Percentiles rank a stretch among this genome's conserved stretches.
Evolutionary conservation across 495 filamentous ascomycete species (phyloP).

Genomic region (Xeromyces bisporus): DNA sequence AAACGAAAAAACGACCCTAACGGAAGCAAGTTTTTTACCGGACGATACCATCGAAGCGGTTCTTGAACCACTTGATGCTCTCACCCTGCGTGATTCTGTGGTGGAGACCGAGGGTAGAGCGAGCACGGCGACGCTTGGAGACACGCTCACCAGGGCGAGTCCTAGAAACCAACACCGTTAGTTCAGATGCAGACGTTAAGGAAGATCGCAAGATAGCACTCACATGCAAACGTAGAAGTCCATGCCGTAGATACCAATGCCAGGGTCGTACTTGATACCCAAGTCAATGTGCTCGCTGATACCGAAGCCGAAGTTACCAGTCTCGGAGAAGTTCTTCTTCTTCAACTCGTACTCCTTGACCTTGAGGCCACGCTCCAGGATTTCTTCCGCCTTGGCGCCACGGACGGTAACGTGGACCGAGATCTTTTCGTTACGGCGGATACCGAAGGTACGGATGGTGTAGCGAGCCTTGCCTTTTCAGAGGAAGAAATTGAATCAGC

Average conservation of each 20-base stretch:
- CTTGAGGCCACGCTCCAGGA: conserved; percentile 98
- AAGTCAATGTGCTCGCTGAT: conserved; percentile 99
- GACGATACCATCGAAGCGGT: conserved; percentile 95
- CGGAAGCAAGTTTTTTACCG: conserved; percentile 41
- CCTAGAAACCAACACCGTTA: conserved; percentile 26
- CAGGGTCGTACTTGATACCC: conserved; percentile 99
- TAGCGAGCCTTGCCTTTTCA: conserved; percentile 89
- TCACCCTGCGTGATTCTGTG: conserved; percentile 88
- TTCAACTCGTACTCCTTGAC: conserved; percentile 99
- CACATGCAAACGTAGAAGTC: conserved; percentile 99
- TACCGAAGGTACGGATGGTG: conserved; percentile 99
- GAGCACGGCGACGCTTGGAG: conserved; percentile 78
- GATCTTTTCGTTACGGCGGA: conserved; percentile 99
- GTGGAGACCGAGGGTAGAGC: conserved; percentile 65
- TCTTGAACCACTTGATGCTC: conserved; percentile 99
- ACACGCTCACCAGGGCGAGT: conserved; percentile 96
- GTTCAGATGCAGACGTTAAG: conserved; percentile 4
- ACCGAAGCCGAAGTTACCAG: conserved; percentile 99
- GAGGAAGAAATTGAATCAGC: conserved; percentile 4
- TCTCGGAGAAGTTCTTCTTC: conserved; percentile 99
- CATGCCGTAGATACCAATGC: conserved; percentile 99
- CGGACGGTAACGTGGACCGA: conserved; percentile 98
- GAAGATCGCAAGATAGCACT: conserved; percentile 15
- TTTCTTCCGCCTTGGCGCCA: conserved; percentile 99
- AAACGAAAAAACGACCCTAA: conserved; percentile 3